Evolutionary conservation across 23 red algal genomes (phyloP), one percentile per base, ranked within the genome.

Genomic region (Gracilariopsis chorda): DNA sequence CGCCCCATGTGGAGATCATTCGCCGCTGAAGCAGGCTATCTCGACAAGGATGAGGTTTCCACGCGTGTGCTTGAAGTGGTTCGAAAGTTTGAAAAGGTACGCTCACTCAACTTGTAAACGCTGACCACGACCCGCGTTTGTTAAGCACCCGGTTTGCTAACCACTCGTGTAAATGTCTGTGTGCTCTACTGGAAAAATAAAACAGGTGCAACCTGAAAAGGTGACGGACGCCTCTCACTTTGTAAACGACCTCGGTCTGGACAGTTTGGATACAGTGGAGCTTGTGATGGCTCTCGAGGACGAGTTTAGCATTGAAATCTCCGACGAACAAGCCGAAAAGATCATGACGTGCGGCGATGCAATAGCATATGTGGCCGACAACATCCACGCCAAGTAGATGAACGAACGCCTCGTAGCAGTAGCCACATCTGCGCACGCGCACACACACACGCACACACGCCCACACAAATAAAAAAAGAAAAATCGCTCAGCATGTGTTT

Each of bases 241-340:
- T 80, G 91, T 95, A 45, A 91, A 94, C 42, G 97, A 99, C 45
- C 83, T 99, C 21, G 97, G 92, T 14, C 78, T 99, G 4, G 97
- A 99, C 70, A 92, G 87, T 51, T 49, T 99, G 77, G 93, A 95
- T 52, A 96, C 93, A 23, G 97, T 99, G 55, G 97, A 99, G 83
- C 67, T 99, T 32, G 92, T 99, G 4, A 96, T 99, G 93, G 97
- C 97, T 19, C 63, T 99, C 4, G 97, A 99, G 77, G 97, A 99
- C 57, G 97, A 99, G 68, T 99, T 99, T 76, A 83, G 80, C 20
- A 99, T 99, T 68, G 97, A 99, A 49, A 96, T 99, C 82, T 67
- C 97, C 17, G 97, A 99, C 77, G 85, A 68, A 29, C 85, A 90
- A 37, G 97, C 97, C 19, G 97, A 99, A 41, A 98, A 98, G 92